These are phyloP conservation scores for Chaetomiaceae sp. DNA, from an alignment of 2,329 filamentous ascomycete genomes.

Conservation along the genomic window DNA sequence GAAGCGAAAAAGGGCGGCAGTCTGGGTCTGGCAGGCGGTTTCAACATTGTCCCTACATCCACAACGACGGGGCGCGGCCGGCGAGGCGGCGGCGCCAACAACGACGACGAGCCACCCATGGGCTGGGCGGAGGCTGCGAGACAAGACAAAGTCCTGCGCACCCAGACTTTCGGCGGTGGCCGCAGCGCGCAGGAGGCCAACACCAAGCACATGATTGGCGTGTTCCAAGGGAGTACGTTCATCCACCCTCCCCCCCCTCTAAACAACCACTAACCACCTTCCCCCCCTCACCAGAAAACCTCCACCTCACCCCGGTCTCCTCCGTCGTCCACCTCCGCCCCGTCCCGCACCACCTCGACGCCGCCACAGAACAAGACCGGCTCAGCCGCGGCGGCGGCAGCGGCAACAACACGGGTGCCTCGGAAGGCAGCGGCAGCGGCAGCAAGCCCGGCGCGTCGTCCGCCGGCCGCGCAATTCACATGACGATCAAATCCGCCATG, in stretches of 20 bases:
- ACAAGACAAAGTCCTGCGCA: conserved; percentile 65
- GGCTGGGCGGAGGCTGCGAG: conserved; percentile 60
- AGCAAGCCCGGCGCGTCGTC: conserved; percentile 33
- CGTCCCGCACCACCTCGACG: conserved; percentile 89
- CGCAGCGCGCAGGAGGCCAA: conserved; percentile 63
- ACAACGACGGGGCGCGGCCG: conserved; percentile 33
- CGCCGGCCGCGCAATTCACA: conserved; percentile 70
- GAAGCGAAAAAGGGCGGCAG: conserved; percentile 56
- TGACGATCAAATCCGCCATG: conserved; percentile 75
- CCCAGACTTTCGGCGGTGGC: conserved; percentile 74
- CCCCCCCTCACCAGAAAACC: conserved; percentile 52
- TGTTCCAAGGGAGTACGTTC: conserved; percentile 71
- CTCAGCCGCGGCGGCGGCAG: conserved; percentile 36
- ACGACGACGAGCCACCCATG: conserved; percentile 38
- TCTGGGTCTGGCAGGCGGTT: conserved; percentile 66
- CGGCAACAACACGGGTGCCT: conserved; percentile 18
- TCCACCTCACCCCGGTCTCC: conserved; percentile 79
- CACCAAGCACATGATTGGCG: conserved; percentile 83
- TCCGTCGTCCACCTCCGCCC: conserved; percentile 84
- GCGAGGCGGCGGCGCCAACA: conserved; percentile 28
- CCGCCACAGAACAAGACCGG: conserved; percentile 65
- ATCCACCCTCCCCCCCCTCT: neutral
- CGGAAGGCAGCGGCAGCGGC: conserved; percentile 14
- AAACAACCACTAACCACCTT: conserved; percentile 18
- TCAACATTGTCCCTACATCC: conserved; percentile 49